Evolutionary conservation across 495 filamentous ascomycete genomes (phyloP).

Genomic region (Neurospora hispaniola): DNA sequence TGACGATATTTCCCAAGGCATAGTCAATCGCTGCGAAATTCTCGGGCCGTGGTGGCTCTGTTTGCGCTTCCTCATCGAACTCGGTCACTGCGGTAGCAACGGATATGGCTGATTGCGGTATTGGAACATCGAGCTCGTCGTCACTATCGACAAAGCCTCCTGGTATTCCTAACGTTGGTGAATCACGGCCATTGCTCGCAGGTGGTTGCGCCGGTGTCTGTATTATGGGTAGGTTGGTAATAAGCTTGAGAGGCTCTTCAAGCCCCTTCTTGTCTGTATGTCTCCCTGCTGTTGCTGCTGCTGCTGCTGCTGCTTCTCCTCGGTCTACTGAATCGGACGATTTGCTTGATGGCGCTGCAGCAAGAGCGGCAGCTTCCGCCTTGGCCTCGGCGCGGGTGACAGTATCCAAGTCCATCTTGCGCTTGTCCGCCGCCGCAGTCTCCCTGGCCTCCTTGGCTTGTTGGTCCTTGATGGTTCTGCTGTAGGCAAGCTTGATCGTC

Average conservation of each 20-base stretch:
- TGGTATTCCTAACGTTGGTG: constrained; percentile 60
- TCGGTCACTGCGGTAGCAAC: constrained; percentile 51
- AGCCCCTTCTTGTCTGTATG: constrained; percentile 5
- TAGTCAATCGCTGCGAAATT: constrained; percentile 16
- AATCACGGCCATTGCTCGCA: constrained; percentile 35
- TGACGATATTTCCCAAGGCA: constrained; percentile 11
- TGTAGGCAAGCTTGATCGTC: constrained; percentile 70
- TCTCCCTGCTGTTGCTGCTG: not conserved
- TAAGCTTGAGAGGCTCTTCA: constrained; percentile 21
- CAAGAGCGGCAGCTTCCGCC: constrained; percentile 20
- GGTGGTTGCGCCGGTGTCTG: constrained; percentile 1
- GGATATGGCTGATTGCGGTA: constrained; percentile 42
- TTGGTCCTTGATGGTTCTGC: constrained; percentile 60
- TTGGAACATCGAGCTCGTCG: not conserved
- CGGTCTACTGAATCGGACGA: not conserved
- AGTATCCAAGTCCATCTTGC: constrained; percentile 30
- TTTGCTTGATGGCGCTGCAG: constrained; percentile 1
- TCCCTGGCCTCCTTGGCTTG: constrained; percentile 47
- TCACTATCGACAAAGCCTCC: constrained; percentile 36
- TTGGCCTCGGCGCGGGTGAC: constrained; percentile 23
- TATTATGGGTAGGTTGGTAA: constrained; percentile 15
- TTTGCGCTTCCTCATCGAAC: constrained; percentile 62
- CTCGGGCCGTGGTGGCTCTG: constrained; percentile 33
- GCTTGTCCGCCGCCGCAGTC: constrained; percentile 33
- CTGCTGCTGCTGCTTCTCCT: constrained; percentile 1